These are phyloP conservation scores for Nakataea oryzae DNA, from an alignment of 2,329 filamentous ascomycete species.

Conservation along the genomic window DNA sequence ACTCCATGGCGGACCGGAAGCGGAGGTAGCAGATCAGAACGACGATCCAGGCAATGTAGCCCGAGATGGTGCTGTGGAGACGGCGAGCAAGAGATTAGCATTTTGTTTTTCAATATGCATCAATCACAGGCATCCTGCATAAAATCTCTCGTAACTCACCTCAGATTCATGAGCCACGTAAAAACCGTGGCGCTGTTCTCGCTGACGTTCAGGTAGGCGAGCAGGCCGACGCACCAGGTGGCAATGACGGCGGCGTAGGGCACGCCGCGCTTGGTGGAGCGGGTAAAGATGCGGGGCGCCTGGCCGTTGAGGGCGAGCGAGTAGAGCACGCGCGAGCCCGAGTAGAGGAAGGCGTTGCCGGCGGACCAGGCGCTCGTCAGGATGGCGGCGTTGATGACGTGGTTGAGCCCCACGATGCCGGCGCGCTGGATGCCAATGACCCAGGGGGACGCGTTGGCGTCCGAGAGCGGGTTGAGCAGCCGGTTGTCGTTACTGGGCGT, in stretches of 20 bases:
- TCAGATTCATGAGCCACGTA: slow-evolving; percentile 51
- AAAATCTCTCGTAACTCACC: slow-evolving; percentile 7
- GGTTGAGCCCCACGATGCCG: slow-evolving; percentile 51
- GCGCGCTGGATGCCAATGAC: slow-evolving; percentile 58
- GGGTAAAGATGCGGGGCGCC: slow-evolving; percentile 50
- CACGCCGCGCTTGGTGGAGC: slow-evolving; percentile 50
- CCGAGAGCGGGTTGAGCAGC: slow-evolving; percentile 47
- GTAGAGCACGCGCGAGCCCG: slow-evolving; percentile 59
- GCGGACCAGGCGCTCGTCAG: slow-evolving; percentile 48
- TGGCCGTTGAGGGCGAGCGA: slow-evolving; percentile 57
- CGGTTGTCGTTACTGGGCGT: slow-evolving; percentile 53
- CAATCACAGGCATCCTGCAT: not conserved
- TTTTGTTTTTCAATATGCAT: not conserved
- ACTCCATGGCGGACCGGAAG: slow-evolving; percentile 44
- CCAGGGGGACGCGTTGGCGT: slow-evolving; percentile 51
- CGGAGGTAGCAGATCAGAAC: slow-evolving; percentile 48
- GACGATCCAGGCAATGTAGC: slow-evolving; percentile 50
- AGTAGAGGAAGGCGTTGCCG: slow-evolving; percentile 52
- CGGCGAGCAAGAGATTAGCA: no score
- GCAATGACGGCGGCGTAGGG: slow-evolving; percentile 43
- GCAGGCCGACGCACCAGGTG: slow-evolving; percentile 49
- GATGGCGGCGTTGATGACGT: slow-evolving; percentile 51
- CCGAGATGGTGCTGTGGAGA: slow-evolving; percentile 42
- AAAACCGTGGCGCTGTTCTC: slow-evolving; percentile 54
- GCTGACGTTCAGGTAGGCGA: slow-evolving; percentile 61